Conservation (phyloP, 345 rosid genomes). For the Schrenkiella parvula region DNA sequence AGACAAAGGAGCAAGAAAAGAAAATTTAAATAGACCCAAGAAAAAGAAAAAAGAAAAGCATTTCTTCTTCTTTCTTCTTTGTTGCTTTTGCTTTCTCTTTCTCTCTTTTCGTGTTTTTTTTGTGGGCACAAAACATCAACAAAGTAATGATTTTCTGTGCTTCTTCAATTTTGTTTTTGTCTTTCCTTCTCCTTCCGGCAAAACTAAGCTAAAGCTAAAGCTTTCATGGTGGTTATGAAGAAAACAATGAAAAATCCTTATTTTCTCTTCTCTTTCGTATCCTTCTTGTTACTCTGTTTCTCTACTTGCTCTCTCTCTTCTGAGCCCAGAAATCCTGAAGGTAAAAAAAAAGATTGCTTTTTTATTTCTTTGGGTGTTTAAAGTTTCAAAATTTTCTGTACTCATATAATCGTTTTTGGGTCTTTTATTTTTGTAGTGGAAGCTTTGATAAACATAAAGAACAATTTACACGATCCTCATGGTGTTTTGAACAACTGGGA, state of each 20-base stretch:
- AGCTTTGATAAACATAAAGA: constrained; percentile 62
- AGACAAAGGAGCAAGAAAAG: not conserved
- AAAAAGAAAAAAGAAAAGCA: not conserved
- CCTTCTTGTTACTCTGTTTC: constrained; percentile 32
- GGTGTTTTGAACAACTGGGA: constrained; percentile 95
- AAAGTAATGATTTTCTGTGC: constrained; percentile 22
- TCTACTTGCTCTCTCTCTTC: constrained; percentile 42
- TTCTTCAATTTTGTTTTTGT: constrained; percentile 6
- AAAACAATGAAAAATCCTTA: constrained; percentile 3
- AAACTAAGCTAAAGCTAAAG: constrained; percentile 5
- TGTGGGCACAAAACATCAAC: constrained; percentile 36
- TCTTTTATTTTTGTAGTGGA: constrained; percentile 46
- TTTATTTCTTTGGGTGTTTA: not conserved
- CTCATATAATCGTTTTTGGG: not conserved
- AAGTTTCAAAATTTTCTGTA: not conserved
- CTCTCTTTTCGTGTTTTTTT: not conserved
- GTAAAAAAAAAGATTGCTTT: constrained; percentile 30
- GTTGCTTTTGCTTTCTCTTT: constrained; percentile 20
- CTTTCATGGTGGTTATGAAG: constrained; percentile 34
- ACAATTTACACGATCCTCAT: constrained; percentile 62
- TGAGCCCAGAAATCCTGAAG: constrained; percentile 87
- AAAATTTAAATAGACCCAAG: constrained; percentile 13
- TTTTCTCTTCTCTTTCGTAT: constrained; percentile 26
- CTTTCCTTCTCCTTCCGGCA: constrained; percentile 3
- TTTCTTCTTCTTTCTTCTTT: not conserved